Conservation (phyloP, 192 early-diverging fungal species). For the Neocallimastix lanati region DNA sequence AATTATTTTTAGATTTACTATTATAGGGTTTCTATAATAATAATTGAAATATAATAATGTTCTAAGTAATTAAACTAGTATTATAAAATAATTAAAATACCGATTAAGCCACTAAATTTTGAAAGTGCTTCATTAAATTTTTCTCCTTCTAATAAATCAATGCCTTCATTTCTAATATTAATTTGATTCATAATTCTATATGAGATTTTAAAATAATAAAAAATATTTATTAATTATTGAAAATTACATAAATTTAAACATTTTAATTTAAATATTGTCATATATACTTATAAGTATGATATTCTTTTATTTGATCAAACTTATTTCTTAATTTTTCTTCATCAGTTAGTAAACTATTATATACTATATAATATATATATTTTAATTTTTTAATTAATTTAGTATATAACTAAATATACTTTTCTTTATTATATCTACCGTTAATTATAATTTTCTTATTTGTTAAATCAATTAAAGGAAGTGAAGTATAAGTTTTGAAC, state of each 20-base stretch:
- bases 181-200: not conserved
- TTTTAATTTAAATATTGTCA: no score
- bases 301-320: not conserved
- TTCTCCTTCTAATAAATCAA: not conserved
- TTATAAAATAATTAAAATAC: not conserved
- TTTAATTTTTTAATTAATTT: no score
- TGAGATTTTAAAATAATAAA: not conserved
- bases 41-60: no score
- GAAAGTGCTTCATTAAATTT: not conserved
- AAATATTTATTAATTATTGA: no score
- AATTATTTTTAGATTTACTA: no score
- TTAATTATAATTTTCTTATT: no score
- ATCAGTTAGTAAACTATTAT: not conserved
- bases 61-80: no score
- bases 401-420: no score
- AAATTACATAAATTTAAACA: no score
- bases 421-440: no score
- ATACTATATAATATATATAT: not conserved
- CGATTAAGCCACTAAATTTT: not conserved
- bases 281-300: not conserved
- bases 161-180: not conserved
- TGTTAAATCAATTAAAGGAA: not conserved
- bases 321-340: not conserved
- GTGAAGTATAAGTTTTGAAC: not conserved
- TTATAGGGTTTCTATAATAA: no score